phyloP scores from a whole-genome alignment of 1,284 basidiomycete genomes.

The Meira nashicola region DNA sequence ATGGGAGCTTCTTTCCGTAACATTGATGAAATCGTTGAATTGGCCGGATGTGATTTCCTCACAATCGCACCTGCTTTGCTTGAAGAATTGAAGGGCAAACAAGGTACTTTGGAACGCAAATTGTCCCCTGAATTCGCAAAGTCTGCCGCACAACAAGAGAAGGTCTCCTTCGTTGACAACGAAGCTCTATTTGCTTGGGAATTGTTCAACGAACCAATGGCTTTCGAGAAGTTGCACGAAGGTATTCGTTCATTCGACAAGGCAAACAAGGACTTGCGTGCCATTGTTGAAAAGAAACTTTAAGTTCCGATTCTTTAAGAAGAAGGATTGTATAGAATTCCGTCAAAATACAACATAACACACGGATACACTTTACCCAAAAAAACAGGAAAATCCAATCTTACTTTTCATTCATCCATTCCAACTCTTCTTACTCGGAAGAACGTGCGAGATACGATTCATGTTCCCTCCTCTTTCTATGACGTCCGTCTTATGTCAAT shows the following conservation, averaged over 20 bases:
- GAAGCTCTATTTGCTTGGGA: conserved; percentile 93
- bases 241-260: conserved; percentile 83
- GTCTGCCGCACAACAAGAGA: conserved; percentile 64
- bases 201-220: conserved; percentile 62
- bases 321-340: no score
- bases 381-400: no score
- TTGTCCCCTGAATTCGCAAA: conserved; percentile 68
- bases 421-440: no score
- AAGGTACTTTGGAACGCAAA: conserved; percentile 73
- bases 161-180: conserved; percentile 83
- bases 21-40: conserved; percentile 85
- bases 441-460: no score
- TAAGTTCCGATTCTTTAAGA: no score
- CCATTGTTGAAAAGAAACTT: conserved; percentile 74
- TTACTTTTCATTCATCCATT: no score
- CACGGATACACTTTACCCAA: no score
- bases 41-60: conserved; percentile 89
- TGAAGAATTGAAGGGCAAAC: conserved; percentile 82
- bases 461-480: no score
- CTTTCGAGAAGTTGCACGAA: conserved; percentile 65
- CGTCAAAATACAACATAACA: no score
- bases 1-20: conserved; percentile 95
- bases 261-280: conserved; percentile 85
- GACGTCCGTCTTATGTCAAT: no score
- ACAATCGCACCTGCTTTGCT: conserved; percentile 88